phyloP scores from a whole-genome alignment of 2,329 filamentous ascomycete species.

The Penicillium sp. region DNA sequence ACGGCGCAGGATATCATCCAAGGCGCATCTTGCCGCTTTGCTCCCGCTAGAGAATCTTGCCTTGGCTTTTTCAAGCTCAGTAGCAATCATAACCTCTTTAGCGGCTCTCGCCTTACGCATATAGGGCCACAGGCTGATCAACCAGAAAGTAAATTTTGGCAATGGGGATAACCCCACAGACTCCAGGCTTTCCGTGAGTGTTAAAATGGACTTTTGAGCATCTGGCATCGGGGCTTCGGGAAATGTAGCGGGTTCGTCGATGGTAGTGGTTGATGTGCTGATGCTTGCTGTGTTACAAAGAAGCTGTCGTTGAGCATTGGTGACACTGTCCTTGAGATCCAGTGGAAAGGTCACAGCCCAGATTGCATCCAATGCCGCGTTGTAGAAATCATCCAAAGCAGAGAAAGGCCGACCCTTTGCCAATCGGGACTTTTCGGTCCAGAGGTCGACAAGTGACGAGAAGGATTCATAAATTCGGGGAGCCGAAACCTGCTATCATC shows the following conservation, averaged over 20 bases:
- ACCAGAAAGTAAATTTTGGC: background rate
- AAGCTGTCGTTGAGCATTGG: background rate
- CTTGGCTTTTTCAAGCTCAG: no score
- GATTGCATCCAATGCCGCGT: slow-evolving; percentile 42
- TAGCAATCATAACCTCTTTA: no score
- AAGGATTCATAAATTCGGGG: slow-evolving; percentile 15
- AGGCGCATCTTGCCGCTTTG: no score
- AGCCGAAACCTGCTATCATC: background rate
- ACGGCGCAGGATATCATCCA: no score
- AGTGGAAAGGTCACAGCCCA: background rate
- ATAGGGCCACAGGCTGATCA: background rate
- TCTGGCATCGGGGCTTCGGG: background rate
- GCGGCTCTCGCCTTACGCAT: no score
- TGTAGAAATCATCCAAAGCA: slow-evolving; percentile 36
- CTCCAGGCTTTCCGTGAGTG: background rate
- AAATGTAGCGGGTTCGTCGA: background rate
- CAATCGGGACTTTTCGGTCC: slow-evolving; percentile 31
- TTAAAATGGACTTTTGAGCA: background rate
- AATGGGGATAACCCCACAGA: slow-evolving; percentile 16
- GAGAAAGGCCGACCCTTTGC: slow-evolving; percentile 36
- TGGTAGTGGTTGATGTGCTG: background rate
- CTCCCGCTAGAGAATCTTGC: no score
- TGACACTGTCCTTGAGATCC: slow-evolving; percentile 31
- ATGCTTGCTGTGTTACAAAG: background rate
- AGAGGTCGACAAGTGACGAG: slow-evolving; percentile 26